Conservation (phyloP, 2,329 filamentous ascomycete genomes). For the Colletotrichum scovillei region DNA sequence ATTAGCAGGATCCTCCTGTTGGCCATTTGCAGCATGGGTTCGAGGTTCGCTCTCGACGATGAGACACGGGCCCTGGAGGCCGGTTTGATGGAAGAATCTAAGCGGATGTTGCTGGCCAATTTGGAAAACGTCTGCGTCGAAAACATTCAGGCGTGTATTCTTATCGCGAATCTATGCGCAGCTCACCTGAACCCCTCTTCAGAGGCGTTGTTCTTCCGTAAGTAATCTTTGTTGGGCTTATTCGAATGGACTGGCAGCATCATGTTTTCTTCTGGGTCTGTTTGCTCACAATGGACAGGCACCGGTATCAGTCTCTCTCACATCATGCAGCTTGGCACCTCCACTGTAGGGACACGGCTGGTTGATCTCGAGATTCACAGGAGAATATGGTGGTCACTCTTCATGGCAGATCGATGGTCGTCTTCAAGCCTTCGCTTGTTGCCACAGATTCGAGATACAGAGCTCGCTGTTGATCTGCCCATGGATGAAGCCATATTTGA, state of each 20-base stretch:
- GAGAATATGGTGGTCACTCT: background rate
- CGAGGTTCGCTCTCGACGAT: background rate
- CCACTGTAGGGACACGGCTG: background rate
- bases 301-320: background rate
- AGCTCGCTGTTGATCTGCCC: background rate
- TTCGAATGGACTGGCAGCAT: background rate
- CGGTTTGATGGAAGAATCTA: background rate
- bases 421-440: background rate
- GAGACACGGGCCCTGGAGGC: background rate
- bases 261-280: background rate
- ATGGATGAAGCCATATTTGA: background rate
- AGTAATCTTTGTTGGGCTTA: background rate
- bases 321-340: background rate
- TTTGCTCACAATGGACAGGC: background rate
- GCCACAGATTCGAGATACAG: background rate
- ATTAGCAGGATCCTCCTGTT: background rate
- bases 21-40: background rate
- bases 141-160: background rate
- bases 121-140: background rate
- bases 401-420: background rate
- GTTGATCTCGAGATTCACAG: background rate
- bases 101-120: background rate
- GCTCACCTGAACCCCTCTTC: background rate
- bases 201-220: background rate
- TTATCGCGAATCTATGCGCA: background rate